Evolutionary conservation across 2,329 filamentous ascomycete genomes (phyloP), one percentile per base, ranked within the genome.

Genomic region (Colletotrichum sojae): DNA sequence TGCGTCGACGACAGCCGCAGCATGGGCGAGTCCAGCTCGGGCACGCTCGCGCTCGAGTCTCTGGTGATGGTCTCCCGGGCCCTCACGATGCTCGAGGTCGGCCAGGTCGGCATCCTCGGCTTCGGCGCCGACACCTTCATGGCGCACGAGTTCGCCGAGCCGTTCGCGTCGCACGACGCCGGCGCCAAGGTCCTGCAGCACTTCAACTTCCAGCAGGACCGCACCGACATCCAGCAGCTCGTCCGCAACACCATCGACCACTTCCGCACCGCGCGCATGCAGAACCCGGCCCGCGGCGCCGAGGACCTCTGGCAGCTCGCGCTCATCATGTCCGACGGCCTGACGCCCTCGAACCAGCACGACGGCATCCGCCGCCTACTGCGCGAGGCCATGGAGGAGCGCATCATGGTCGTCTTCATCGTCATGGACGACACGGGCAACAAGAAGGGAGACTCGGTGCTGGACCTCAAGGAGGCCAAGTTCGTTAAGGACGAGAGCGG

Each of bases 321-420:
- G 72, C 87, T 99, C 58, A 93, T 99, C 72, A 91, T 99, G 61
- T 97, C 94, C 0, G 96, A 99, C 76, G 96, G 97, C 9, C 89
- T 98, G 25, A 98, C 95, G 73, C 94, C 97, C 60, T 90, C 88
- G 45, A 84, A 86, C 1, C 92, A 95, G 55, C 95, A 98, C 78
- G 93, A 94, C 18, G 86, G 89, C 5, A 95, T 99, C 73, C 88
- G 93, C 16, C 86, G 94, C 5, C 86, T 98, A 22, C 90, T 99
- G 12, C 88, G 96, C 10, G 92, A 95, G 80, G 95, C 96, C 1
- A 90, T 94, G 76, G 95, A 98, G 79, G 94, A 98, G 81, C 88
- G 94, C 16, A 97, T 99, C 77, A 98, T 99, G 94, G 91, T 98
- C 71, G 95, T 99, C 6, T 99, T 99, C 79, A 94, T 99, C 75